These are phyloP conservation scores for Fusarium clavum DNA, from an alignment of 2,329 filamentous ascomycete genomes.

Conservation along the genomic window DNA sequence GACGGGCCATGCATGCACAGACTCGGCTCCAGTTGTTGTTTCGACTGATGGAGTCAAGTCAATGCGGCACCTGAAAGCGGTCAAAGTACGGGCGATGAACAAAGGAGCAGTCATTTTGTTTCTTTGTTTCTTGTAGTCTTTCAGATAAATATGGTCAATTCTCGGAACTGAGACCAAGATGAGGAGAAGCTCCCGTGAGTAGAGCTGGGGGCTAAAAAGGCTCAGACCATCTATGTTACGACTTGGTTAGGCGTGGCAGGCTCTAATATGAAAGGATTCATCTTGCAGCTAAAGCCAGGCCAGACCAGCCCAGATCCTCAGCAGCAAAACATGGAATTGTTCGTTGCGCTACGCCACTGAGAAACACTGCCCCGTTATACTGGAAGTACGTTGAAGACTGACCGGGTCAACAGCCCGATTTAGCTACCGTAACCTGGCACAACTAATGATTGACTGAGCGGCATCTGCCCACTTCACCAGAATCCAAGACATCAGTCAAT, in stretches of 20 bases:
- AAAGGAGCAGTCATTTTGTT: constrained; percentile 34
- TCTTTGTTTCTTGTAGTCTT: constrained; percentile 6
- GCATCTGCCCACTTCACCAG: background rate
- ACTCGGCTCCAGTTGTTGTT: constrained; percentile 34
- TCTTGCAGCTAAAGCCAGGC: background rate
- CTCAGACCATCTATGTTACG: background rate
- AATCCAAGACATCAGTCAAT: background rate
- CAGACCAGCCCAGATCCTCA: background rate
- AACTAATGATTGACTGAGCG: background rate
- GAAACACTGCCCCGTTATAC: constrained; percentile 9
- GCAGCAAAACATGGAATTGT: background rate
- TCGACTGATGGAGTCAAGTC: constrained; percentile 35
- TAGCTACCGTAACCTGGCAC: background rate
- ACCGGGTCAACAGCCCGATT: background rate
- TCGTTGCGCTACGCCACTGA: constrained; percentile 5
- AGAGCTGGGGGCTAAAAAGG: background rate
- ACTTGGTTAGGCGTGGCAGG: background rate
- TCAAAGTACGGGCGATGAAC: constrained; percentile 24
- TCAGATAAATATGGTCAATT: background rate
- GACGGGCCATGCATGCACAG: constrained; percentile 25
- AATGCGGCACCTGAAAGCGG: constrained; percentile 33
- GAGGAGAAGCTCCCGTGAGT: background rate
- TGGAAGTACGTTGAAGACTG: background rate
- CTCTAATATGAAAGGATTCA: background rate
- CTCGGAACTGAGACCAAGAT: background rate